Conservation (phyloP, 257 asterid species). For the Rauvolfia tetraphylla region DNA sequence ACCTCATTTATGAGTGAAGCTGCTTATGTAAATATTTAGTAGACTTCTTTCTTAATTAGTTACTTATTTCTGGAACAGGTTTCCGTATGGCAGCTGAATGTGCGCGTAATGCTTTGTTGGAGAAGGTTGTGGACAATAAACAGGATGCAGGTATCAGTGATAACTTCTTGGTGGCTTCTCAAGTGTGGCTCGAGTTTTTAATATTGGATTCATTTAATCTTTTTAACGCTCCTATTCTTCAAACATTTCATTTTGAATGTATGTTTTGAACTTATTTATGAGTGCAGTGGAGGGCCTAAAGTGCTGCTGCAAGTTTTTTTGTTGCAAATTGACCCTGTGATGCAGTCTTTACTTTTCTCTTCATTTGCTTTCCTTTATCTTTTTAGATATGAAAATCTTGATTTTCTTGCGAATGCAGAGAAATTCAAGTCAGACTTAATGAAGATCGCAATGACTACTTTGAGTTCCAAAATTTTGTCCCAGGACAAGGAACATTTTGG, state of each 20-base stretch:
- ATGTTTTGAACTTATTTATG: not conserved
- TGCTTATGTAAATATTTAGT: not conserved
- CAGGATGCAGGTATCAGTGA: conserved; percentile 57
- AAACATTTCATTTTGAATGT: not conserved
- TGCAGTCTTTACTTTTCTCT: not conserved
- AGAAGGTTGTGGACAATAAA: conserved; percentile 85
- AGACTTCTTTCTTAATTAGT: not conserved
- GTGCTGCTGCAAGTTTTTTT: not conserved
- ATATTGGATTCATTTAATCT: not conserved
- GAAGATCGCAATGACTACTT: conserved; percentile 91
- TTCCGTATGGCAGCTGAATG: conserved; percentile 92
- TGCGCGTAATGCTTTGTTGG: conserved; percentile 74
- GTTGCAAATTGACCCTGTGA: not conserved
- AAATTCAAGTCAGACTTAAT: conserved; percentile 66
- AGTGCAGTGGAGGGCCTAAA: not conserved
- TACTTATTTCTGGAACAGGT: conserved; percentile 35
- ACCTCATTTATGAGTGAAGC: not conserved
- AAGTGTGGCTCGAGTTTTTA: not conserved
- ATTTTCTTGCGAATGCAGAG: conserved; percentile 37
- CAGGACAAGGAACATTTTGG: conserved; percentile 94
- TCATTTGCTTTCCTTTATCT: not conserved
- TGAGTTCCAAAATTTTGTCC: conserved; percentile 89
- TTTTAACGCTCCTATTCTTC: not conserved
- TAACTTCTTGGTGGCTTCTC: conserved; percentile 1
- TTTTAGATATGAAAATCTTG: conserved; percentile 3